Percentiles rank a stretch among this genome's conserved stretches.
phyloP scores from a whole-genome alignment of 1,284 basidiomycete species.

The Cerioporus squamosus region DNA sequence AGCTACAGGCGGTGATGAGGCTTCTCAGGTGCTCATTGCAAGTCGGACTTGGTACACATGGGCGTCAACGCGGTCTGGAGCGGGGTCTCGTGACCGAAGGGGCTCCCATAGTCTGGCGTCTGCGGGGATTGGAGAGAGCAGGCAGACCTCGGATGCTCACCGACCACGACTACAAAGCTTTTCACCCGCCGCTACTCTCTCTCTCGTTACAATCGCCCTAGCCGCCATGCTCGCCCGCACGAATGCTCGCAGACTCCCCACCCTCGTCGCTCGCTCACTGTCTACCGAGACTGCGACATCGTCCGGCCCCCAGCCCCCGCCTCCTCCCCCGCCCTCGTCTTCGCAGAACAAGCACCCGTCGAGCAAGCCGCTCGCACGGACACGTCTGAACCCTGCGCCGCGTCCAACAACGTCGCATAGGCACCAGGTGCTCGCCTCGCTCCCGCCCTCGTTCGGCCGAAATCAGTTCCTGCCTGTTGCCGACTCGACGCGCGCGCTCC shows the following conservation, averaged over 20 bases:
- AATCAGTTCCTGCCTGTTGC: constrained; percentile 82
- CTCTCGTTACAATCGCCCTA: neutral
- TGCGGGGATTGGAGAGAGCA: neutral
- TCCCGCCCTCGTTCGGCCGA: constrained; percentile 77
- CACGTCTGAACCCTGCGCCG: constrained; percentile 53
- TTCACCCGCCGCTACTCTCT: neutral
- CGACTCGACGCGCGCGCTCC: constrained; percentile 75
- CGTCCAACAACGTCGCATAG: constrained; percentile 51
- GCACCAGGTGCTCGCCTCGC: constrained; percentile 49
- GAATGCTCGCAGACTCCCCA: constrained; percentile 25
- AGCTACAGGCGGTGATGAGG: no score
- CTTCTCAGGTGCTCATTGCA: no score
- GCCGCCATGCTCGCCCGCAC: constrained; percentile 23
- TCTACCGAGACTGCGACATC: constrained; percentile 51
- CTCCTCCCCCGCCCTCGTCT: constrained; percentile 41
- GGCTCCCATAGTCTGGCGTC: neutral
- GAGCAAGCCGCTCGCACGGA: constrained; percentile 32
- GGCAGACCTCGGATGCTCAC: constrained; percentile 10
- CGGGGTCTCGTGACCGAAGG: constrained; percentile 9
- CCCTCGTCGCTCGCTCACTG: constrained; percentile 44
- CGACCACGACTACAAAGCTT: constrained; percentile 9
- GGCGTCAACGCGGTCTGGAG: no score
- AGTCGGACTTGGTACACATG: no score
- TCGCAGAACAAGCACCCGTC: constrained; percentile 31
- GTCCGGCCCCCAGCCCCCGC: constrained; percentile 36